Conservation (phyloP, 129 eudicot species). For the Helianthus tuberosus region DNA sequence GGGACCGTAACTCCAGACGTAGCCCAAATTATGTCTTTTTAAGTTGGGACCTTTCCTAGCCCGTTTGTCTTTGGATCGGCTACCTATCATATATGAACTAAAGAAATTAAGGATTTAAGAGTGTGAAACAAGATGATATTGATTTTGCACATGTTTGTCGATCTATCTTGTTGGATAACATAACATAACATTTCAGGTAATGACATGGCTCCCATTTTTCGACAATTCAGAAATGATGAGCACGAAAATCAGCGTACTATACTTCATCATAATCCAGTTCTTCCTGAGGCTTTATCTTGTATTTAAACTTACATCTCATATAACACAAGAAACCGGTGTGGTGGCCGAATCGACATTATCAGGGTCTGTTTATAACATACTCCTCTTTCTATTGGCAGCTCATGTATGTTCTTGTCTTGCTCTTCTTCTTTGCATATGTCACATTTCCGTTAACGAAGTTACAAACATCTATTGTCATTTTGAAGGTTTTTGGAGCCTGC, state of each 20-base stretch:
- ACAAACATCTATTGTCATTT: background rate
- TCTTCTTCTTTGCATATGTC: background rate
- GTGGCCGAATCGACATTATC: constrained; percentile 70
- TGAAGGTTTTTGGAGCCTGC: constrained; percentile 72
- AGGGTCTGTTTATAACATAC: constrained; percentile 74
- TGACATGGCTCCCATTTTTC: constrained; percentile 63
- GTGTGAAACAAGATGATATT: background rate
- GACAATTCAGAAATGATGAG: constrained; percentile 52
- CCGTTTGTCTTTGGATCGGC: too few species aligned
- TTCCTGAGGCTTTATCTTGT: constrained; percentile 61
- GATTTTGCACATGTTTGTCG: background rate
- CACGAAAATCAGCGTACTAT: constrained; percentile 49
- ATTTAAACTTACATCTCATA: constrained; percentile 61
- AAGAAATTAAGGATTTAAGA: background rate
- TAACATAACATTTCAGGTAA: constrained; percentile 40
- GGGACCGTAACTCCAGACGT: too few species aligned
- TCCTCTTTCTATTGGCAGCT: constrained; percentile 74
- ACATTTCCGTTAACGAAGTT: background rate
- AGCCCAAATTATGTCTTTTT: too few species aligned
- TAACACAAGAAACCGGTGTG: constrained; percentile 63
- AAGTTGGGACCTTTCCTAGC: too few species aligned
- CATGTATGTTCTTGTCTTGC: constrained; percentile 49
- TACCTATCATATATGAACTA: too few species aligned
- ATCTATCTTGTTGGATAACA: background rate
- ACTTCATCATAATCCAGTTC: constrained; percentile 64